phyloP scores from a whole-genome alignment of 371 early-diverging fungal species.

The Spraguea lophii region DNA sequence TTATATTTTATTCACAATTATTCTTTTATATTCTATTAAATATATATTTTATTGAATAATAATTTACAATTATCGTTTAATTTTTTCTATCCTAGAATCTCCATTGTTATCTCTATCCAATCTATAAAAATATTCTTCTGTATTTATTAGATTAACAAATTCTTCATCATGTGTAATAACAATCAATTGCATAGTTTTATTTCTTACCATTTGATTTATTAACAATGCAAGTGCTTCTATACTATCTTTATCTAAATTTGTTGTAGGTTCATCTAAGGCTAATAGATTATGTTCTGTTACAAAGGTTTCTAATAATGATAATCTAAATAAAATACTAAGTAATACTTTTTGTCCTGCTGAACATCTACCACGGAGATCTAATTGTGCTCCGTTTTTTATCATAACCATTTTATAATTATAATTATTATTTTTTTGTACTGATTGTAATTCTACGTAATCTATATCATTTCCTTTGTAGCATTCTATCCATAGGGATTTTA shows the following conservation, averaged over 20 bases:
- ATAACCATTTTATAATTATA: slow-evolving; percentile 49
- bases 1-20: no score
- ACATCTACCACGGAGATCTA: slow-evolving; percentile 92
- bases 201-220: slow-evolving; percentile 52
- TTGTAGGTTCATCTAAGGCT: slow-evolving; percentile 95
- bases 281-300: slow-evolving; percentile 75
- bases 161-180: slow-evolving; percentile 97
- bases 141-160: slow-evolving; percentile 64
- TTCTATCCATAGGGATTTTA: slow-evolving; percentile 79
- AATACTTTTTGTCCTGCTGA: slow-evolving; percentile 96
- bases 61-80: no score
- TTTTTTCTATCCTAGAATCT: slow-evolving; percentile 24
- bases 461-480: slow-evolving; percentile 82
- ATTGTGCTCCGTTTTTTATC: slow-evolving; percentile 64
- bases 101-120: slow-evolving; percentile 34
- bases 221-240: slow-evolving; percentile 68
- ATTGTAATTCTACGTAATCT: slow-evolving; percentile 27
- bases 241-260: slow-evolving; percentile 83
- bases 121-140: slow-evolving; percentile 39
- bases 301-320: slow-evolving; percentile 89
- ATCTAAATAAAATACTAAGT: slow-evolving; percentile 75
- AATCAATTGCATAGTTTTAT: slow-evolving; percentile 79
- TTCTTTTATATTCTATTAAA: no score
- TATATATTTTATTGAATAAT: no score
- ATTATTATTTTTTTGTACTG: slow-evolving; percentile 15